Evolutionary conservation across 306 rosid species (phyloP).

Genomic region (Mimosa bimucronata): DNA sequence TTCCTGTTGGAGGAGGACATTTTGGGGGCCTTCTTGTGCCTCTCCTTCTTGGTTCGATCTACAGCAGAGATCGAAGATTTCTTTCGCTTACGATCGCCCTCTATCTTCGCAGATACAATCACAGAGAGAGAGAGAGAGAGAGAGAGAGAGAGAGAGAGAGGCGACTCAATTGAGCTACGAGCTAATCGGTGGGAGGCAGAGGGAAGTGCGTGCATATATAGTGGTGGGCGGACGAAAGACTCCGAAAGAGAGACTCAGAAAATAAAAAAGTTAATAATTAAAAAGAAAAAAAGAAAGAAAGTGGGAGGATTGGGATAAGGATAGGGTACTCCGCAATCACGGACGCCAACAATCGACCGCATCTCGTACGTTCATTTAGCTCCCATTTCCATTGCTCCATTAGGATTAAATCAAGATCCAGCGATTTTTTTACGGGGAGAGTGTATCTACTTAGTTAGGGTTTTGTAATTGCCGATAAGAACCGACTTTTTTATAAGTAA

Average conservation of each 20-base stretch:
- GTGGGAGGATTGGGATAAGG: not conserved
- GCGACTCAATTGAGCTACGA: not conserved
- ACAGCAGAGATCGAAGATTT: slow-evolving; percentile 56
- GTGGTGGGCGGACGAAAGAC: not conserved
- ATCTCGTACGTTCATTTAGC: slow-evolving; percentile 36
- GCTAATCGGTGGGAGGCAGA: not conserved
- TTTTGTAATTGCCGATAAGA: too few relatives aligned
- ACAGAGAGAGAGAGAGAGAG: not conserved
- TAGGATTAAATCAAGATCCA: not conserved
- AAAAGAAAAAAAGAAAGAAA: not conserved
- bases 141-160: not conserved
- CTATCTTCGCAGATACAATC: slow-evolving; percentile 55
- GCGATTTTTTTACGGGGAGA: not conserved
- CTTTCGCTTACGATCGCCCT: slow-evolving; percentile 84
- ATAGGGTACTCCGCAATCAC: not conserved
- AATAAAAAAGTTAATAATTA: not conserved
- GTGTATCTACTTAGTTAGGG: too few relatives aligned
- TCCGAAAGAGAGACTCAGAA: not conserved
- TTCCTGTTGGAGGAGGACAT: slow-evolving; percentile 67
- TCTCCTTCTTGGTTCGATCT: slow-evolving; percentile 60
- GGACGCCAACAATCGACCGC: not conserved
- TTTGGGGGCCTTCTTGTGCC: slow-evolving; percentile 43
- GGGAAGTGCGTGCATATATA: not conserved
- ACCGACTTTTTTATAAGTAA: too few relatives aligned
- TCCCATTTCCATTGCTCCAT: slow-evolving; percentile 18